phyloP scores from a whole-genome alignment of 2,329 filamentous ascomycete genomes.

The Arachnomyces sp. region DNA sequence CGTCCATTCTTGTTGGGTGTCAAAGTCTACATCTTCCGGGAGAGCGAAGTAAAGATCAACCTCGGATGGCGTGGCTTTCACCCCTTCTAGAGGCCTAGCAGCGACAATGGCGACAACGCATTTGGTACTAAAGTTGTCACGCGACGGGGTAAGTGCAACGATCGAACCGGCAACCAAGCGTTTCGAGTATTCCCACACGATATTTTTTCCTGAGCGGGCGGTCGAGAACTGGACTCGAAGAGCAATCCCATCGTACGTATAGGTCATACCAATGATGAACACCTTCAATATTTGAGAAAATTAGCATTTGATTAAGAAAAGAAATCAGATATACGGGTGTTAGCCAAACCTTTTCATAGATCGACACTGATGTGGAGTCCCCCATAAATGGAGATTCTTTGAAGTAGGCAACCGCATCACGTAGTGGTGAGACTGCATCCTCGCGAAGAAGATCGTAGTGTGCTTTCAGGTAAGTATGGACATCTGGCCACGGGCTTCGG shows the following conservation, averaged over 20 bases:
- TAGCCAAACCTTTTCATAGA: constrained; percentile 59
- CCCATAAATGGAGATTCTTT: constrained; percentile 44
- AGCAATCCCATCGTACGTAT: constrained; percentile 55
- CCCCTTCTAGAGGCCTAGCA: constrained; percentile 54
- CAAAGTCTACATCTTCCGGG: constrained; percentile 53
- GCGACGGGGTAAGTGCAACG: constrained; percentile 45
- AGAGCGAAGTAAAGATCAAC: constrained; percentile 68
- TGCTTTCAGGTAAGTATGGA: constrained; percentile 58
- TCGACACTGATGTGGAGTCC: constrained; percentile 51
- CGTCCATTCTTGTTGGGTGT: constrained; percentile 60
- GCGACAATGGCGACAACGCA: constrained; percentile 67
- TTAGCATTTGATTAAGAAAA: not conserved
- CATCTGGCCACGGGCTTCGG: constrained; percentile 49
- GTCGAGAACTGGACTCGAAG: constrained; percentile 64
- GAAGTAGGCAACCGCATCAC: constrained; percentile 55
- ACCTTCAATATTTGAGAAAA: constrained; percentile 42
- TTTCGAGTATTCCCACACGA: constrained; percentile 59
- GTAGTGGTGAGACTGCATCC: constrained; percentile 61
- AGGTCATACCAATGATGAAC: constrained; percentile 55
- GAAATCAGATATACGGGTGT: not conserved
- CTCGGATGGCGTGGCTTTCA: constrained; percentile 59
- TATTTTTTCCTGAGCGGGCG: constrained; percentile 53
- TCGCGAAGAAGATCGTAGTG: constrained; percentile 71
- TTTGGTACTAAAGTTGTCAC: constrained; percentile 53
- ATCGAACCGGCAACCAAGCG: constrained; percentile 47